Evolutionary conservation across 116 monocot species (phyloP).

Genomic region (Posidonia oceanica): DNA sequence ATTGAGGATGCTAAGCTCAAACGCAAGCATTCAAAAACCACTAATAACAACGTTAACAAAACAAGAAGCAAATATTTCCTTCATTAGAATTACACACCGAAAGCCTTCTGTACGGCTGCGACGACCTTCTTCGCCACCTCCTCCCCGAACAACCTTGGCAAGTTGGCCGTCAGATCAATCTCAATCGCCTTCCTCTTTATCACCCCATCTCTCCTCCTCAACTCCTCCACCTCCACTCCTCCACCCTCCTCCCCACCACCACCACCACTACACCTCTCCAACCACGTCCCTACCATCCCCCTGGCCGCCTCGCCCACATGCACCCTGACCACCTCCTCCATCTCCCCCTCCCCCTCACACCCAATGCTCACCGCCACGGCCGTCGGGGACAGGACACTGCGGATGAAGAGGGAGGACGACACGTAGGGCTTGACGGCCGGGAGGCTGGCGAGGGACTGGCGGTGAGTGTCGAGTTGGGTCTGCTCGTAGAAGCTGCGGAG

Average conservation of each 20-base stretch:
- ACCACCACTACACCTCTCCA: conserved; percentile 36
- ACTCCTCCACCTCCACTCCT: conserved; percentile 21
- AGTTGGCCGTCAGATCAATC: conserved; percentile 60
- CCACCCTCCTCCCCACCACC: conserved; percentile 22
- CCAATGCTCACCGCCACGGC: conserved; percentile 34
- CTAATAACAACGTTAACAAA: too few relatives aligned
- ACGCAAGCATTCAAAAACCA: too few relatives aligned
- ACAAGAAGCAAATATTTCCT: too few relatives aligned
- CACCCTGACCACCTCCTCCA: conserved; percentile 44
- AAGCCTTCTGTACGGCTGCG: conserved; percentile 42
- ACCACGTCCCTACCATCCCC: conserved; percentile 45
- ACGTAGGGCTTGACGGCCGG: conserved; percentile 38
- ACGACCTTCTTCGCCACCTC: conserved; percentile 39
- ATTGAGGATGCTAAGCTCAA: too few relatives aligned
- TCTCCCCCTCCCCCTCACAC: conserved; percentile 21
- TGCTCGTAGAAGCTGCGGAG: conserved; percentile 39
- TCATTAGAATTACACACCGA: conserved; percentile 5
- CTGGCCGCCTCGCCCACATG: conserved; percentile 20
- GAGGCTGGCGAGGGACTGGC: conserved; percentile 30
- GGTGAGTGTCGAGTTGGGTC: conserved; percentile 32
- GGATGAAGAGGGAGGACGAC: conserved; percentile 55
- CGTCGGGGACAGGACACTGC: conserved; percentile 56
- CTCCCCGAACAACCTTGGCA: conserved; percentile 65
- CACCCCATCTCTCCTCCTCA: conserved; percentile 41
- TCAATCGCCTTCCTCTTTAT: conserved; percentile 59